phyloP scores from a whole-genome alignment of 768 basidiomycete species.

The Tylopilus rubrobrunneus region DNA sequence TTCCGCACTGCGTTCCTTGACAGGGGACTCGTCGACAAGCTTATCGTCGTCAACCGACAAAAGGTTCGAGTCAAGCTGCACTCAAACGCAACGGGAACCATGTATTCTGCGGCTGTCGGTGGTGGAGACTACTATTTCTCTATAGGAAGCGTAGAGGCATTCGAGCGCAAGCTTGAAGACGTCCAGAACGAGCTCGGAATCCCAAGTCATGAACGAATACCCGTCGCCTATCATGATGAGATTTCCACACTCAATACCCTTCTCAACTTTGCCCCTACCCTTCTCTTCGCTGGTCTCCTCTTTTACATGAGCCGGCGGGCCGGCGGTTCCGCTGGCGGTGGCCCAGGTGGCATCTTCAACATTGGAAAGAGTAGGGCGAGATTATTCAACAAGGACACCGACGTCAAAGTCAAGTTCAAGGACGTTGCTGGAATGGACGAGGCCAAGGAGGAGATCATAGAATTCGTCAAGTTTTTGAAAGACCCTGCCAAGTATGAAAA shows the following conservation, averaged over 20 bases:
- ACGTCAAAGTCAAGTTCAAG: conserved; percentile 89
- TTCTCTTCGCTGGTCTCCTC: conserved; percentile 86
- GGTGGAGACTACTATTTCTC: conserved; percentile 86
- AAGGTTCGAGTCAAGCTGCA: conserved; percentile 92
- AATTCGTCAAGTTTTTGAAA: conserved; percentile 98
- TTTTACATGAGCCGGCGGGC: conserved; percentile 83
- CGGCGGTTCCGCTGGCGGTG: conserved; percentile 51
- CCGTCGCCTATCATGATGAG: conserved; percentile 96
- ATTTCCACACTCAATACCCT: conserved; percentile 78
- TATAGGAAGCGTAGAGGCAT: conserved; percentile 95
- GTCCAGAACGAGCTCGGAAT: conserved; percentile 92
- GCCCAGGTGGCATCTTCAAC: conserved; percentile 89
- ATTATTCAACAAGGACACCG: conserved; percentile 95
- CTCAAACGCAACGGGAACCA: conserved; percentile 77
- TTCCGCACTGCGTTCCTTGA: conserved; percentile 96
- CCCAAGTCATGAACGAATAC: conserved; percentile 88
- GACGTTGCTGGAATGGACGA: conserved; percentile 99
- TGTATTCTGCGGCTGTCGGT: conserved; percentile 59
- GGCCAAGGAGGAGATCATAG: conserved; percentile 99
- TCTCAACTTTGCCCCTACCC: conserved; percentile 91
- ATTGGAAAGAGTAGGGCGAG: conserved; percentile 95
- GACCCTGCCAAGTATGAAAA: conserved; percentile 93
- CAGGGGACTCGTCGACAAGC: conserved; percentile 92
- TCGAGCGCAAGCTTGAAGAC: conserved; percentile 92
- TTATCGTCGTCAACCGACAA: conserved; percentile 86